Evolutionary conservation across 2,329 filamentous ascomycete genomes (phyloP).

Genomic region (Xylariaceae sp.): DNA sequence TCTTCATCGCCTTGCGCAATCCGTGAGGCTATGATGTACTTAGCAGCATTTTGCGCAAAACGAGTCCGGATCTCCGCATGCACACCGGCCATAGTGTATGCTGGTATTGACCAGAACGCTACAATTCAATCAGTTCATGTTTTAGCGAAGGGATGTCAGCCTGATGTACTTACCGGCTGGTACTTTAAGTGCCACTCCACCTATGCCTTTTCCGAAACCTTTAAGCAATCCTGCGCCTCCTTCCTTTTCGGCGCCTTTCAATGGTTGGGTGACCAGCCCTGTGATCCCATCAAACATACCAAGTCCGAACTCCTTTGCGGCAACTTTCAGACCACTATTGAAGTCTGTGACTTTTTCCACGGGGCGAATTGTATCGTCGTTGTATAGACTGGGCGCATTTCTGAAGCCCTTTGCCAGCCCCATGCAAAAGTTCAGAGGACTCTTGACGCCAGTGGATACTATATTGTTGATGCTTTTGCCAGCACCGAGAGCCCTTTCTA

Average conservation of each 20-base stretch:
- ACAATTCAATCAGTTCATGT: slow-evolving; percentile 12
- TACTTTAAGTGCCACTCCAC: slow-evolving; percentile 78
- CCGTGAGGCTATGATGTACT: slow-evolving; percentile 75
- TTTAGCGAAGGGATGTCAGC: not conserved
- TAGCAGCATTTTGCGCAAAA: slow-evolving; percentile 67
- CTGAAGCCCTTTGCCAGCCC: slow-evolving; percentile 82
- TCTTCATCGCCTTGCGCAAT: slow-evolving; percentile 73
- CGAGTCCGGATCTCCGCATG: slow-evolving; percentile 71
- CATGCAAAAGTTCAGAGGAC: slow-evolving; percentile 80
- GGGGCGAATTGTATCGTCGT: slow-evolving; percentile 77
- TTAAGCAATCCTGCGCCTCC: slow-evolving; percentile 65
- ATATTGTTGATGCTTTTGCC: slow-evolving; percentile 68
- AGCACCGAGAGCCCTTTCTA: slow-evolving; percentile 62
- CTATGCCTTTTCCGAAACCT: slow-evolving; percentile 77
- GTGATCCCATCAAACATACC: slow-evolving; percentile 80
- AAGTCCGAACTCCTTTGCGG: slow-evolving; percentile 71
- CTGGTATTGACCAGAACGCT: slow-evolving; percentile 68
- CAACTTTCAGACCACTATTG: slow-evolving; percentile 70
- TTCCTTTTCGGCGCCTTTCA: slow-evolving; percentile 63
- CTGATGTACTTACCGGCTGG: slow-evolving; percentile 57
- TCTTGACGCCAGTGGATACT: slow-evolving; percentile 69
- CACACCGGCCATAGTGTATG: slow-evolving; percentile 78
- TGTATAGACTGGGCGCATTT: slow-evolving; percentile 81
- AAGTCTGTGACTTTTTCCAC: slow-evolving; percentile 75
- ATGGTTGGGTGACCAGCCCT: slow-evolving; percentile 74